Conservation (phyloP, 495 filamentous ascomycete species). For the Jackrogersella minutella region DNA sequence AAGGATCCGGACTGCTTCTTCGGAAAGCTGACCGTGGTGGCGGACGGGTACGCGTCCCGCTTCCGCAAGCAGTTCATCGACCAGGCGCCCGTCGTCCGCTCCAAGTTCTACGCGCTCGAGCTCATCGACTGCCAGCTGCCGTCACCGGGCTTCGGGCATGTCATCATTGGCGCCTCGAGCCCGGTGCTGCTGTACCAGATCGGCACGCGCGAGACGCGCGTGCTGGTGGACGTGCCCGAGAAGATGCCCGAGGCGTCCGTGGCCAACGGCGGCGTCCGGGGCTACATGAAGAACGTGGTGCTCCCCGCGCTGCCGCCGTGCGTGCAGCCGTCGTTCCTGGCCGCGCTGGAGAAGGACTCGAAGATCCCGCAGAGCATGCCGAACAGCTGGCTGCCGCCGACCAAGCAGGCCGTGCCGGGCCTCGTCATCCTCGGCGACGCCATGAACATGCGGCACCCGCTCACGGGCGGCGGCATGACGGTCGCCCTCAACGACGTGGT, state of each 20-base stretch:
- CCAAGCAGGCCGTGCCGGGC: conserved; percentile 71
- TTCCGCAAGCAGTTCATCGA: conserved; percentile 84
- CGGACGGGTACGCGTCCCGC: conserved; percentile 92
- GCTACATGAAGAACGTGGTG: conserved; percentile 77
- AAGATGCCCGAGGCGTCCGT: conserved; percentile 73
- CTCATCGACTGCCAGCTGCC: conserved; percentile 86
- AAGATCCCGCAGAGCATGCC: conserved; percentile 83
- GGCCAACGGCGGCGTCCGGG: conserved; percentile 80
- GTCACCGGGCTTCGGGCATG: conserved; percentile 77
- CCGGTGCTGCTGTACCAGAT: conserved; percentile 97
- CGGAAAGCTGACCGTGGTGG: conserved; percentile 83
- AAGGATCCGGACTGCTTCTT: conserved; percentile 78
- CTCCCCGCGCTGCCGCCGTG: conserved; percentile 77
- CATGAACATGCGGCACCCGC: conserved; percentile 94
- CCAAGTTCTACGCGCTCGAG: conserved; percentile 91
- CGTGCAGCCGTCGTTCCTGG: conserved; percentile 75
- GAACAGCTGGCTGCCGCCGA: conserved; percentile 87
- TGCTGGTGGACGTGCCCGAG: conserved; percentile 89
- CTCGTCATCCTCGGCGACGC: conserved; percentile 88
- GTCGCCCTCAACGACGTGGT: conserved; percentile 91
- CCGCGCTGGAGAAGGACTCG: conserved; percentile 76
- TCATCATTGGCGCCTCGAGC: conserved; percentile 78
- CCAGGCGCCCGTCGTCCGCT: conserved; percentile 72
- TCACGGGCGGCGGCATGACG: conserved; percentile 96
- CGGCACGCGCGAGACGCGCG: conserved; percentile 90